Conservation (phyloP, 2,329 filamentous ascomycete genomes). For the Colletotrichum sp. region DNA sequence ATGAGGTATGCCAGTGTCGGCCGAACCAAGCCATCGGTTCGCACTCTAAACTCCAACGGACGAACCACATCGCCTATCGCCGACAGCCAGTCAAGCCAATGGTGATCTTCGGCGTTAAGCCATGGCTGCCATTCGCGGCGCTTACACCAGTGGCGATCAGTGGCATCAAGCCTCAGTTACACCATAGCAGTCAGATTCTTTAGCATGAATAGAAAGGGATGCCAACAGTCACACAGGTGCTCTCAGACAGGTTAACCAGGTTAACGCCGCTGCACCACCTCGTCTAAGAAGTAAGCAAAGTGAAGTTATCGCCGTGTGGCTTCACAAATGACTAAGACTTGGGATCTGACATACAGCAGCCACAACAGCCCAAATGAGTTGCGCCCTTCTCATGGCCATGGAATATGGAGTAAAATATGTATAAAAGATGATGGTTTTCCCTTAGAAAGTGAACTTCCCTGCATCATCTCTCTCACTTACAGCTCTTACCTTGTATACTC, state of each 20-base stretch:
- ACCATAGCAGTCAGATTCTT: background rate
- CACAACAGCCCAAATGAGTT: background rate
- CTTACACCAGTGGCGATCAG: background rate
- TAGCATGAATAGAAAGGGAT: background rate
- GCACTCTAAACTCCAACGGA: background rate
- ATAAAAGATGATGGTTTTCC: background rate
- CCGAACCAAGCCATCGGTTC: background rate
- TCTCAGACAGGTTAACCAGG: background rate
- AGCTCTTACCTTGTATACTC: background rate
- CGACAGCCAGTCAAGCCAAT: background rate
- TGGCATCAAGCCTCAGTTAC: background rate
- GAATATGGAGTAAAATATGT: background rate
- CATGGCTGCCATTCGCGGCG: background rate
- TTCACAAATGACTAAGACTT: background rate
- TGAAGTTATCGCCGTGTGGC: background rate
- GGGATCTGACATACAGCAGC: background rate
- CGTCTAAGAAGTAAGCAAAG: background rate
- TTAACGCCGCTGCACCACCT: background rate
- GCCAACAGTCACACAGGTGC: background rate
- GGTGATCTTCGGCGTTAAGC: constrained; percentile 6
- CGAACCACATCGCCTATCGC: constrained; percentile 11
- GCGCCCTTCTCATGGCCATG: background rate
- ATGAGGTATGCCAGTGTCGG: background rate
- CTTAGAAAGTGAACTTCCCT: background rate
- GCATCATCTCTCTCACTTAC: background rate